These are phyloP conservation scores for Metahyphopichia silvanorum DNA, from an alignment of 805 yeast species.

Conservation along the genomic window DNA sequence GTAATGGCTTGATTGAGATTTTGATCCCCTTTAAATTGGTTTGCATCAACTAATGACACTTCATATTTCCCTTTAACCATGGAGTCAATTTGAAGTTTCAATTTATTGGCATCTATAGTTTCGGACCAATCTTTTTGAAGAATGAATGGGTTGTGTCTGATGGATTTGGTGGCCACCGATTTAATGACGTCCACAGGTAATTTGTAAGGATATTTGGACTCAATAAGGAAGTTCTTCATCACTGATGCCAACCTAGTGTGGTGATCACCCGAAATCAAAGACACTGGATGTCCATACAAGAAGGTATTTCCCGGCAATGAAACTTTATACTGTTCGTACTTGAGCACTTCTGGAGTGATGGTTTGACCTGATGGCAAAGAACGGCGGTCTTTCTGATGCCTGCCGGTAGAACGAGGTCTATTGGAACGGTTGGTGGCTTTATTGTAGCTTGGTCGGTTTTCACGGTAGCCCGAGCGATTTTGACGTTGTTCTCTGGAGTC, in stretches of 20 bases:
- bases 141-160: constrained; percentile 26
- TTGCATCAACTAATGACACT: constrained; percentile 7
- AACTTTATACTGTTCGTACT: constrained; percentile 15
- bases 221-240: constrained; percentile 33
- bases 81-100: constrained; percentile 22
- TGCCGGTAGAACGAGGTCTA: no score
- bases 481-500: no score
- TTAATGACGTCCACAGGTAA: constrained; percentile 34
- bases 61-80: constrained; percentile 32
- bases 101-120: constrained; percentile 14
- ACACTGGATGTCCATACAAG: constrained; percentile 36
- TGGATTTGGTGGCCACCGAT: constrained; percentile 8
- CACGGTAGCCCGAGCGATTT: no score
- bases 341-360: constrained; percentile 5
- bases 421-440: no score
- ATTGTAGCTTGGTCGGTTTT: no score
- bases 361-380: constrained; percentile 4
- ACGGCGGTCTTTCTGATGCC: no score
- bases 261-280: constrained; percentile 4
- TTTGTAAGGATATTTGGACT: constrained; percentile 39
- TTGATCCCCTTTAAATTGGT: constrained; percentile 5
- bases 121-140: constrained; percentile 26
- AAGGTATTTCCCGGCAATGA: constrained; percentile 28
- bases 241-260: constrained; percentile 18
- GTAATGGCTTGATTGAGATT: constrained; percentile 10